These are phyloP conservation scores for Hemerocallis citrina DNA, from an alignment of 106 monocot species.

Conservation along the genomic window DNA sequence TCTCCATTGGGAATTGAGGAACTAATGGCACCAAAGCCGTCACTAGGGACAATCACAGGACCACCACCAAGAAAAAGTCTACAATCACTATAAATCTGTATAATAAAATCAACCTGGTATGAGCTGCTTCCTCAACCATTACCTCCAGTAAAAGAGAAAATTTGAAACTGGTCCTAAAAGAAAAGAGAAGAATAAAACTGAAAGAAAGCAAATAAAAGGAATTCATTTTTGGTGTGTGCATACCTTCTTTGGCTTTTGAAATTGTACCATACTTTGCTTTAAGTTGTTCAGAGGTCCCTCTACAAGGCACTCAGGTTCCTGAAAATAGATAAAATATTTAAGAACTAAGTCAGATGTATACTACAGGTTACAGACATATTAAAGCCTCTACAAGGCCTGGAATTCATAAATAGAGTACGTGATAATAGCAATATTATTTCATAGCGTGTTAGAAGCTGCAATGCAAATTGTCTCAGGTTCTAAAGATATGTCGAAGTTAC, in stretches of 20 bases:
- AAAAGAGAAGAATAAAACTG: background rate
- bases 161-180: no score
- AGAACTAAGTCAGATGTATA: background rate
- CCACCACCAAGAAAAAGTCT: conserved; percentile 52
- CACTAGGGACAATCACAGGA: conserved; percentile 26
- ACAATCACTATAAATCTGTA: conserved; percentile 66
- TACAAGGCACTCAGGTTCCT: conserved; percentile 82
- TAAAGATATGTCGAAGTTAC: no score
- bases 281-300: conserved; percentile 84
- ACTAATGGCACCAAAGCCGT: conserved; percentile 28
- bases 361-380: background rate
- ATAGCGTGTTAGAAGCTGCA: no score
- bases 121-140: no score
- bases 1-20: conserved; percentile 30
- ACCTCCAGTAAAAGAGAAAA: no score
- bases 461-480: no score
- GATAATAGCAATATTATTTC: no score
- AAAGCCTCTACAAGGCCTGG: background rate
- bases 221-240: background rate
- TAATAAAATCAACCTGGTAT: no score
- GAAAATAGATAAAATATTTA: background rate
- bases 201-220: background rate
- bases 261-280: conserved; percentile 93
- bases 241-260: conserved; percentile 91
- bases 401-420: no score